Percentiles rank a stretch among this genome's conserved stretches.
phyloP scores from a whole-genome alignment of 805 yeast genomes.

The Torulaspora delbrueckii region DNA sequence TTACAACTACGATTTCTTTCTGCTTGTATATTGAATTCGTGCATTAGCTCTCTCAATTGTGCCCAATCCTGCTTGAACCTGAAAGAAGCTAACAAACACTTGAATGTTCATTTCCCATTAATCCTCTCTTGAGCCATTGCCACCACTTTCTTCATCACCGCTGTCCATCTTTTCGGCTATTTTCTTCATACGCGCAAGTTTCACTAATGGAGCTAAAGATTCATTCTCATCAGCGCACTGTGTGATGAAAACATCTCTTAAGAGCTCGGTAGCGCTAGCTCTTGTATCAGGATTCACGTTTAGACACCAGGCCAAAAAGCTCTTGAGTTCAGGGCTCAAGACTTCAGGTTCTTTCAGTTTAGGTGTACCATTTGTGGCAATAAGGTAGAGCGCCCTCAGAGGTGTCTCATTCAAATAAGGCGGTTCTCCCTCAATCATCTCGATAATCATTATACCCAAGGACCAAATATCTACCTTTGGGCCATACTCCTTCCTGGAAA shows the following conservation, averaged over 20 bases:
- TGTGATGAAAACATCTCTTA: constrained; percentile 58
- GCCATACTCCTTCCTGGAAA: constrained; percentile 89
- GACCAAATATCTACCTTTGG: constrained; percentile 98
- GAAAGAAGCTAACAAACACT: not conserved
- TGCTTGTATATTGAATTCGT: not conserved
- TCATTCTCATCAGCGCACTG: constrained; percentile 54
- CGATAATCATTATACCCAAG: constrained; percentile 94
- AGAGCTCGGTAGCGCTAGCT: constrained; percentile 69
- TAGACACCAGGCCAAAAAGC: constrained; percentile 71
- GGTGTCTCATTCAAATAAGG: constrained; percentile 97
- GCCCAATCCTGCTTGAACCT: not conserved
- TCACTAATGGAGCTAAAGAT: constrained; percentile 68
- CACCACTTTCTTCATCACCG: constrained; percentile 25
- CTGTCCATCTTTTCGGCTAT: constrained; percentile 37
- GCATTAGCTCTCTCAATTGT: not conserved
- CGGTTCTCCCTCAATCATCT: constrained; percentile 99
- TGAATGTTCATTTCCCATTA: not conserved
- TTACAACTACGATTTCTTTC: constrained; percentile 5
- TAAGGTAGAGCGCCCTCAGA: constrained; percentile 83
- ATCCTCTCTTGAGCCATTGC: constrained; percentile 6
- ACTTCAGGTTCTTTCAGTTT: constrained; percentile 83
- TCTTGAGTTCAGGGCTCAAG: constrained; percentile 57
- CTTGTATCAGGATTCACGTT: constrained; percentile 80
- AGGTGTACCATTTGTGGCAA: constrained; percentile 97
- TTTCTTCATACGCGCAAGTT: constrained; percentile 66